A percentile compares a stretch with the other conserved stretches of the same genome.
Conservation (phyloP, 169 alveolate genomes). For the Plasmodium gonderi region DNA sequence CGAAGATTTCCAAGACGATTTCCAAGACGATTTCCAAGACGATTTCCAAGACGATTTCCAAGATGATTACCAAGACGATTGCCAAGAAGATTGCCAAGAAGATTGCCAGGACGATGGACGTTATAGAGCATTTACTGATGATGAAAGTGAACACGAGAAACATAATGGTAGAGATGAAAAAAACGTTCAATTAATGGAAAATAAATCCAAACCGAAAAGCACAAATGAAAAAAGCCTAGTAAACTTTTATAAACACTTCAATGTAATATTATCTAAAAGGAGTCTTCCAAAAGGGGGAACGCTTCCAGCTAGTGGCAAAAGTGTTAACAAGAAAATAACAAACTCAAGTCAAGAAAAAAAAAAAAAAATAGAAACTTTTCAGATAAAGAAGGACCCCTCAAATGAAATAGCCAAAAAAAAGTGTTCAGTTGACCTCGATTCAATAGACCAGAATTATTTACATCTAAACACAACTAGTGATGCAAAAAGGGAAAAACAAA, state of each 20-base stretch:
- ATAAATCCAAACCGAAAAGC: background rate
- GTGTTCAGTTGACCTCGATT: background rate
- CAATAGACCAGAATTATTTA: background rate
- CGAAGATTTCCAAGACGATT: no score
- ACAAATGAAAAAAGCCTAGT: constrained; percentile 15
- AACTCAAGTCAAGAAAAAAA: background rate
- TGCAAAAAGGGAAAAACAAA: background rate
- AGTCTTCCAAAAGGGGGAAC: background rate
- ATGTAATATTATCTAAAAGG: constrained; percentile 4
- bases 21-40: no score
- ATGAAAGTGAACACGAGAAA: constrained; percentile 1
- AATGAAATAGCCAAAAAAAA: background rate
- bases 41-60: background rate
- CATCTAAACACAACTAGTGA: background rate
- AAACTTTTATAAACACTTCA: constrained; percentile 56
- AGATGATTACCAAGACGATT: background rate
- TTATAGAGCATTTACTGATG: background rate
- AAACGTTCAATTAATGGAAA: background rate
- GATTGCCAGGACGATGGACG: background rate
- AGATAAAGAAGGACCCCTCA: background rate
- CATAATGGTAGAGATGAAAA: background rate
- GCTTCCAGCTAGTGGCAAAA: background rate
- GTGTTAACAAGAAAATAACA: background rate
- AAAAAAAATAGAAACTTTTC: background rate
- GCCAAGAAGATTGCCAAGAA: background rate